Evolutionary conservation across 192 early-diverging fungal genomes (phyloP), one percentile per base, ranked within the genome.

Genomic region (Backusella liffmaniae): DNA sequence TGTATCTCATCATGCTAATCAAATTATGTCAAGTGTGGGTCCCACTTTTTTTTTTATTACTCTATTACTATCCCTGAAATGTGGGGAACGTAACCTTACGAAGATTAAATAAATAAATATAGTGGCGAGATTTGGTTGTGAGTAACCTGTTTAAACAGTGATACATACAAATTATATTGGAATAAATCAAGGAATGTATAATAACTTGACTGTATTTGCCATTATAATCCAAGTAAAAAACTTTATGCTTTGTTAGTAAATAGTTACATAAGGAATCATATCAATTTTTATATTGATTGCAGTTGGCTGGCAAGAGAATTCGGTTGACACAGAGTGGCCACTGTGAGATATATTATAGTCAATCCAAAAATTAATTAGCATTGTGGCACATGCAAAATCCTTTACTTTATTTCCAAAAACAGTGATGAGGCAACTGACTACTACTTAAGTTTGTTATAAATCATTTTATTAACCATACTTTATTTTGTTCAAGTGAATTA

Each of bases 341-440:
- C 9, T 59, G n/a, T 29, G 8, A 16, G 6, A 23, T 62, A 56
- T 53, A 59, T 62, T 12, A 62, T 13, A 8, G 18, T 62, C 26
- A 62, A 62, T 62, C 56, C 56, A 62, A 62, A 62, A 62, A 62
- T 29, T 62, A 62, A 62, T 62, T 62, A 62, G 56, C 56, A 26
- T 62, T 62, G 56, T 62, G 56, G 56, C 53, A 56, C 53, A 56
- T 21, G 53, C n/a, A 56, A 56, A 56, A n/a, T 56, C 53, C 53
- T 56, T 21, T 56, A 56, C 8, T 21, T n/a, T 56, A 56, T 56
- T 56, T 56, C 53, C n/a, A 56, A 56, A 56, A 56, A 8, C 18
- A 56, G 53, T 26, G 53, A 56, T 53, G 51, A 53, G 51, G 6
- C 51, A 53, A 53, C 51, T 53, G 51, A 18, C 51, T 53, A 53